Percentiles rank a stretch among this genome's conserved stretches.
Conservation (phyloP, 2,329 filamentous ascomycete species). For the Botrytis squamosa region DNA sequence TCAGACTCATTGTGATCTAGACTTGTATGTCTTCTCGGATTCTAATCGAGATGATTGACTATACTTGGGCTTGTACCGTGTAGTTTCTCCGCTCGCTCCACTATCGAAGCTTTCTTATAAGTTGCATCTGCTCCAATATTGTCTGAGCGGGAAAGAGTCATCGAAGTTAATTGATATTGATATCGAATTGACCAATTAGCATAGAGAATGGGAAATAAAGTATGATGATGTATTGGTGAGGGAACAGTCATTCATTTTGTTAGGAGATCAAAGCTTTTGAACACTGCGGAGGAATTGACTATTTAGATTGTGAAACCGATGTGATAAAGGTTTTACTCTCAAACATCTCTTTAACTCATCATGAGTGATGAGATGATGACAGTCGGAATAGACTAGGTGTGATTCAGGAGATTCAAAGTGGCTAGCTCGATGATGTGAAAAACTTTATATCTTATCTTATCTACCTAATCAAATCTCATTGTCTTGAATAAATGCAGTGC, state of each 20-base stretch:
- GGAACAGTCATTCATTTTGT: not conserved
- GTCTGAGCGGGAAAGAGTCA: not conserved
- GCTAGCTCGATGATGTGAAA: not conserved
- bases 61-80: not conserved
- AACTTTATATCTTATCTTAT: not conserved
- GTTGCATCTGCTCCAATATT: not conserved
- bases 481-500: not conserved
- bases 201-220: not conserved
- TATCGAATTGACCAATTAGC: not conserved
- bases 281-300: not conserved
- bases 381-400: not conserved
- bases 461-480: not conserved
- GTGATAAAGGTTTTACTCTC: not conserved
- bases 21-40: not conserved
- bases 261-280: not conserved
- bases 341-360: not conserved
- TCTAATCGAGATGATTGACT: not conserved
- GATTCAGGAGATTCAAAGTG: not conserved
- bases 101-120: not conserved
- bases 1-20: not conserved
- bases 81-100: not conserved
- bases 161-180: not conserved
- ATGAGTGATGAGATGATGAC: not conserved
- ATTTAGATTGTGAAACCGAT: not conserved
- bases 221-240: not conserved